Percentiles rank a stretch among this genome's conserved stretches.
These are phyloP conservation scores for Yarrowia hollandica DNA, from an alignment of 805 yeast genomes.

Conservation along the genomic window DNA sequence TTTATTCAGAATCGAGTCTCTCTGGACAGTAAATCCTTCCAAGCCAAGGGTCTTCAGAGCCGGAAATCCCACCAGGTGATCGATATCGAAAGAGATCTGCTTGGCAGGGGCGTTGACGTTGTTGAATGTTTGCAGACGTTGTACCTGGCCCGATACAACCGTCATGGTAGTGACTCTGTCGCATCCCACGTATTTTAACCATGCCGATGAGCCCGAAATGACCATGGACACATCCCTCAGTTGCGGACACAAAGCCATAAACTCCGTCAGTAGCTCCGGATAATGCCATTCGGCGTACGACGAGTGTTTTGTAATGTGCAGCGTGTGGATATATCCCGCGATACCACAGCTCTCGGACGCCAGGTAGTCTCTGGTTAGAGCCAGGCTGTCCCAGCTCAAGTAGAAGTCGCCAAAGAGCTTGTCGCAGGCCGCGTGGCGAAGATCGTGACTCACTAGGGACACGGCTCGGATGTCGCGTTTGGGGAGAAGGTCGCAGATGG, in stretches of 20 bases:
- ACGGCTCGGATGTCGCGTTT: constrained; percentile 3
- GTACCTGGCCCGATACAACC: constrained; percentile 14
- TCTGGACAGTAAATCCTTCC: constrained; percentile 31
- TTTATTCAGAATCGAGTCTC: constrained; percentile 26
- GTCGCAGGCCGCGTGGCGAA: constrained; percentile 21
- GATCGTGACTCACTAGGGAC: constrained; percentile 12
- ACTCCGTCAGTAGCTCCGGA: constrained; percentile 17
- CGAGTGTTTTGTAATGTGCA: constrained; percentile 30
- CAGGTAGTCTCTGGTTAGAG: not conserved
- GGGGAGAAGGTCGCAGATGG: constrained; percentile 1
- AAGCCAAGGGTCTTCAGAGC: constrained; percentile 7
- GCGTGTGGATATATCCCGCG: not conserved
- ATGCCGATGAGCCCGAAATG: constrained; percentile 32
- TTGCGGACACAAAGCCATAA: constrained; percentile 27
- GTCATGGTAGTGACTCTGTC: not conserved
- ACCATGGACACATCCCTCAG: constrained; percentile 3
- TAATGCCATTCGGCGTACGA: constrained; percentile 32
- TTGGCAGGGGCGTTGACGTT: constrained; percentile 25
- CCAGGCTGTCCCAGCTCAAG: constrained; percentile 2
- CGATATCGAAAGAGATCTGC: constrained; percentile 31
- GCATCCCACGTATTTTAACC: constrained; percentile 31
- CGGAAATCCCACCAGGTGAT: constrained; percentile 29
- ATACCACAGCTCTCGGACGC: not conserved
- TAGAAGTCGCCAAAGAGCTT: constrained; percentile 13
- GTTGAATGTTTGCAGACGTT: constrained; percentile 9